Evolutionary conservation across 129 eudicot species (phyloP).

Genomic region (Pittosporum tobira): DNA sequence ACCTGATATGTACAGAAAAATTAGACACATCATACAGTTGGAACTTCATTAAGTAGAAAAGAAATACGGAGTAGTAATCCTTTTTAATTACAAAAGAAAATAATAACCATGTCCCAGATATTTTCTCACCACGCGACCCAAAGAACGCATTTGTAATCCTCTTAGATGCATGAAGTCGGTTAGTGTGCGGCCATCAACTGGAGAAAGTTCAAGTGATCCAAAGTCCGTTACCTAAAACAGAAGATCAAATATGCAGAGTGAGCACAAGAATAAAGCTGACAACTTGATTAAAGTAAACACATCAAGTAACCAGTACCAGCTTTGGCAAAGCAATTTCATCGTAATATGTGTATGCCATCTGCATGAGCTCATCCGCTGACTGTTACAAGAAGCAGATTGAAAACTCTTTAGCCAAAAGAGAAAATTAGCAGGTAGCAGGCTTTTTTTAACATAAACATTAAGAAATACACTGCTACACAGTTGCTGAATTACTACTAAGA

Average conservation of each 20-base stretch:
- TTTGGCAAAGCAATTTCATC: constrained; percentile 93
- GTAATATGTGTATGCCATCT: constrained; percentile 74
- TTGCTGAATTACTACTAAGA: background rate
- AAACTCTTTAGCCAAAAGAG: constrained; percentile 5
- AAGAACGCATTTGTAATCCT: constrained; percentile 85
- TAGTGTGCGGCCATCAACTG: constrained; percentile 98
- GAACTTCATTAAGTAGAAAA: background rate
- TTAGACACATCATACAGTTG: constrained; percentile 8
- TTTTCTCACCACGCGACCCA: constrained; percentile 89
- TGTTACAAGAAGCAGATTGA: constrained; percentile 32
- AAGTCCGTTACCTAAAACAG: constrained; percentile 77
- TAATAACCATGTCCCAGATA: too few relatives aligned
- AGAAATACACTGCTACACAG: background rate
- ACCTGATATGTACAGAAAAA: constrained; percentile 41
- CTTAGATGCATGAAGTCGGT: constrained; percentile 99
- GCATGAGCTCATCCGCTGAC: constrained; percentile 78
- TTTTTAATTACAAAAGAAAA: too few relatives aligned
- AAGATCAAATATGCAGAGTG: constrained; percentile 9
- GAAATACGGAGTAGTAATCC: too few relatives aligned
- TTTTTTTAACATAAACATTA: background rate
- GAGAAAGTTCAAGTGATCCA: constrained; percentile 98
- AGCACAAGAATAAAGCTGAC: background rate
- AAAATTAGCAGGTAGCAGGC: background rate
- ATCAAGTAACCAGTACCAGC: constrained; percentile 50
- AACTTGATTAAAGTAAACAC: background rate